phyloP scores from a whole-genome alignment of 2,329 filamentous ascomycete species.

The Ceratocystis papillata region DNA sequence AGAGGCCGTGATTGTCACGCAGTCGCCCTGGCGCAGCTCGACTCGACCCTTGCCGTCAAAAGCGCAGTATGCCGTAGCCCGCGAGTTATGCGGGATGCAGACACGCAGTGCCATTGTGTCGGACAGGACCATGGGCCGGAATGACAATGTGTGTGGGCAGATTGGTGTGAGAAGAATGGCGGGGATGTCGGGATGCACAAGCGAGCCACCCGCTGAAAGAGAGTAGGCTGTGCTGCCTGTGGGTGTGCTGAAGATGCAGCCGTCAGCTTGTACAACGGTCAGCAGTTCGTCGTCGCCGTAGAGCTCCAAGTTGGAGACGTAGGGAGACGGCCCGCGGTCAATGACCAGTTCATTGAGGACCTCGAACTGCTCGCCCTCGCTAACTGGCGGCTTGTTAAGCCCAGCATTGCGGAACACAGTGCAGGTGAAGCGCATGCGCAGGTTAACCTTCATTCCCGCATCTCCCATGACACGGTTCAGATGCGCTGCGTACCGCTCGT shows the following conservation, averaged over 20 bases:
- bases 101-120: conserved; percentile 89
- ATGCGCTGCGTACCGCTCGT: conserved; percentile 75
- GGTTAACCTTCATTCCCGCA: conserved; percentile 88
- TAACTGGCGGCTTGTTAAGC: conserved; percentile 43
- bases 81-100: conserved; percentile 69
- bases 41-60: conserved; percentile 96
- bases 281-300: conserved; percentile 92
- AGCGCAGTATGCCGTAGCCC: conserved; percentile 89
- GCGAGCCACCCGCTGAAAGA: conserved; percentile 83
- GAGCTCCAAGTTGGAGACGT: conserved; percentile 91
- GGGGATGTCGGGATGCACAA: conserved; percentile 93
- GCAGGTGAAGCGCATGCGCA: conserved; percentile 98
- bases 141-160: conserved; percentile 91
- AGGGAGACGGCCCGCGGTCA: conserved; percentile 89
- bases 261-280: conserved; percentile 91
- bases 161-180: conserved; percentile 95
- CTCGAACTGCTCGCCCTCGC: conserved; percentile 92
- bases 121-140: conserved; percentile 94
- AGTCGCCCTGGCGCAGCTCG: conserved; percentile 84
- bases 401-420: conserved; percentile 73
- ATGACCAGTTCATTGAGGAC: conserved; percentile 98
- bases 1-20: conserved; percentile 89
- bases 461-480: conserved; percentile 86
- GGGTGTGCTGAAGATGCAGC: conserved; percentile 94
- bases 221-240: conserved; percentile 94